Conservation (phyloP, 1,284 basidiomycete species). For the Coniferiporia sulphurascens region DNA sequence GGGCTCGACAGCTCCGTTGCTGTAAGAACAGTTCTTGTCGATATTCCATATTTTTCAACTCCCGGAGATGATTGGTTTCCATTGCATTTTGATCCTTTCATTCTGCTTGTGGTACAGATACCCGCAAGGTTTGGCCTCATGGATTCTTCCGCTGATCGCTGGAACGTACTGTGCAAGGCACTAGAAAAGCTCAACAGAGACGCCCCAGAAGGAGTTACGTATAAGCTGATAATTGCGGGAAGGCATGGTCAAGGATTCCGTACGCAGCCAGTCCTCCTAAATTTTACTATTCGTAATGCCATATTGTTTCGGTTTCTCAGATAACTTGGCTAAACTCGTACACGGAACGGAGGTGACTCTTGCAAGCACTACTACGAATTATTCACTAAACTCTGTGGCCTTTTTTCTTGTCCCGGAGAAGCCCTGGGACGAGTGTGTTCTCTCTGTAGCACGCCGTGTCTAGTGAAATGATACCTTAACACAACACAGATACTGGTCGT, state of each 20-base stretch:
- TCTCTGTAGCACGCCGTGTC: not conserved
- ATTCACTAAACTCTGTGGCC: not conserved
- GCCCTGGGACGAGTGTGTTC: slow-evolving; percentile 58
- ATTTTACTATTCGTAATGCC: not conserved
- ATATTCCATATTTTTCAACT: not conserved
- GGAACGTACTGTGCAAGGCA: slow-evolving; percentile 42
- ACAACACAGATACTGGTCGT: slow-evolving; percentile 57
- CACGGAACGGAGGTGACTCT: slow-evolving; percentile 55
- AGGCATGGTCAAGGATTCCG: slow-evolving; percentile 73
- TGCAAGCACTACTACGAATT: slow-evolving; percentile 9
- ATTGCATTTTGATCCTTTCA: too few relatives aligned
- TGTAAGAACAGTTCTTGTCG: too few relatives aligned
- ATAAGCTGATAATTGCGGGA: slow-evolving; percentile 64
- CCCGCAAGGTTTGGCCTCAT: slow-evolving; percentile 59
- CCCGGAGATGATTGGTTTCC: too few relatives aligned
- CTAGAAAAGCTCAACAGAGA: slow-evolving; percentile 44
- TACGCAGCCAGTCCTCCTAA: slow-evolving; percentile 31
- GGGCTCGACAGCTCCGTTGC: too few relatives aligned
- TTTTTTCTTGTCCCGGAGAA: slow-evolving; percentile 16
- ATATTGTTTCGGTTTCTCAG: slow-evolving; percentile 34
- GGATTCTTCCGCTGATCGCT: slow-evolving; percentile 46
- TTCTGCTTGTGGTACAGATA: too few relatives aligned
- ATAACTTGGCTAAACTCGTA: slow-evolving; percentile 69
- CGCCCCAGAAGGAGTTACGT: slow-evolving; percentile 35
- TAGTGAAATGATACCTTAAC: not conserved